These are phyloP conservation scores for Fragaria nilgerrensis DNA, from an alignment of 306 rosid genomes.

Conservation along the genomic window DNA sequence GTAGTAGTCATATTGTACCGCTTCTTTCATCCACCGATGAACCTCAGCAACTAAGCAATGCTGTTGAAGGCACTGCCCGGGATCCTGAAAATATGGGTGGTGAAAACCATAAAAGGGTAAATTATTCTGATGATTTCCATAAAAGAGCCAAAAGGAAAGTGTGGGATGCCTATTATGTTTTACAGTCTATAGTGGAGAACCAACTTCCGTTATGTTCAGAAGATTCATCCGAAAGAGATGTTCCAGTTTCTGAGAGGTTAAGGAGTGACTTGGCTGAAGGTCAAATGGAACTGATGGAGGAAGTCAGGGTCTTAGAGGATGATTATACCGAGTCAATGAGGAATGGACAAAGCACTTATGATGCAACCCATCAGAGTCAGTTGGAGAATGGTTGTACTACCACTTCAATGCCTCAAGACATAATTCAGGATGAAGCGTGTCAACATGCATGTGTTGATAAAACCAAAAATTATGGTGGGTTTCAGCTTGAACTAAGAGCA, in stretches of 20 bases:
- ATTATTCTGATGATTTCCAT: slow-evolving; percentile 29
- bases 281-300: slow-evolving; percentile 23
- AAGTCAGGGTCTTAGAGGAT: slow-evolving; percentile 29
- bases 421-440: slow-evolving; percentile 3
- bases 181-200: slow-evolving; percentile 32
- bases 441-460: slow-evolving; percentile 5
- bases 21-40: slow-evolving; percentile 23
- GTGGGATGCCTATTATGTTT: slow-evolving; percentile 20
- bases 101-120: slow-evolving; percentile 23
- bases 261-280: slow-evolving; percentile 20
- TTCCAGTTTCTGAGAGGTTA: slow-evolving; percentile 11
- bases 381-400: slow-evolving; percentile 22
- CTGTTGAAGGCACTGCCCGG: slow-evolving; percentile 8
- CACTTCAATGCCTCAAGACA: slow-evolving; percentile 15
- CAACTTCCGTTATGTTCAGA: slow-evolving; percentile 29
- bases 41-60: slow-evolving; percentile 16
- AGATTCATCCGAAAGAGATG: slow-evolving; percentile 26
- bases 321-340: slow-evolving; percentile 29
- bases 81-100: slow-evolving; percentile 27
- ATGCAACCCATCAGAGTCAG: slow-evolving; percentile 28
- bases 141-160: slow-evolving; percentile 37
- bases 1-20: slow-evolving; percentile 25
- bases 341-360: slow-evolving; percentile 15
- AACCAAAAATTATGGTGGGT: slow-evolving; percentile 7
- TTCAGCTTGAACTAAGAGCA: slow-evolving; percentile 28